Percentiles rank a stretch among this genome's conserved stretches.
phyloP scores from a whole-genome alignment of 1,284 basidiomycete species.

The Pseudozyma tsukubaensis region DNA sequence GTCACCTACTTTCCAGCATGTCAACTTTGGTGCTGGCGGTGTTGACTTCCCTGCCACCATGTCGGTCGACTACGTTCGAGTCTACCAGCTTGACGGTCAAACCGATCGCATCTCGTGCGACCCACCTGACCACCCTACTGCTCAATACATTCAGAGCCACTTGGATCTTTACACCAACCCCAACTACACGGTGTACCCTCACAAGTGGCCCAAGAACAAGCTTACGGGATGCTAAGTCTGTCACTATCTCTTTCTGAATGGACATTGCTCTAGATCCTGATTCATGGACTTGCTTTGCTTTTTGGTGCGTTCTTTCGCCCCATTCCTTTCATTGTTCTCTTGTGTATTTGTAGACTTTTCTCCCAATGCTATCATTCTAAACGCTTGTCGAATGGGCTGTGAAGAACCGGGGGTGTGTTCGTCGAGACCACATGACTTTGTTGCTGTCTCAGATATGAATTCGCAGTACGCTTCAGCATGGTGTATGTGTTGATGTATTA shows the following conservation, averaged over 20 bases:
- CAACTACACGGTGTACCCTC: constrained; percentile 56
- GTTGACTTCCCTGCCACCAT: constrained; percentile 54
- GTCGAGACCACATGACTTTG: too few species aligned
- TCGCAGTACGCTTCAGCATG: too few species aligned
- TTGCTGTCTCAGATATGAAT: too few species aligned
- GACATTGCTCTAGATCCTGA: background rate
- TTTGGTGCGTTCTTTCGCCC: background rate
- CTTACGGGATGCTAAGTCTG: constrained; percentile 48
- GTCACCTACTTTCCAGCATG: constrained; percentile 61
- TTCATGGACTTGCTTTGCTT: background rate
- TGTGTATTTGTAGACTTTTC: constrained; percentile 22
- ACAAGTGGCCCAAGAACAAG: constrained; percentile 61
- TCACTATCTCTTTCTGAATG: background rate
- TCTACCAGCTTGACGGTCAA: constrained; percentile 61
- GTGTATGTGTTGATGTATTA: constrained; percentile 8
- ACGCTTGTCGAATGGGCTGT: too few species aligned
- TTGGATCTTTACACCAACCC: constrained; percentile 64
- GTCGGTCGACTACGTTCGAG: constrained; percentile 60
- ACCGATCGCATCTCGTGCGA: constrained; percentile 53
- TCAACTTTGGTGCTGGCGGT: constrained; percentile 53
- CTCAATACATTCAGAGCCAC: constrained; percentile 63
- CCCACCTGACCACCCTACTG: constrained; percentile 63
- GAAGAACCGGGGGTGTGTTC: too few species aligned
- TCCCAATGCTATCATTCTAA: too few species aligned
- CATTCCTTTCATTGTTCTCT: background rate